phyloP scores from a whole-genome alignment of 148 eudicot genomes.

The Arctostaphylos glauca region DNA sequence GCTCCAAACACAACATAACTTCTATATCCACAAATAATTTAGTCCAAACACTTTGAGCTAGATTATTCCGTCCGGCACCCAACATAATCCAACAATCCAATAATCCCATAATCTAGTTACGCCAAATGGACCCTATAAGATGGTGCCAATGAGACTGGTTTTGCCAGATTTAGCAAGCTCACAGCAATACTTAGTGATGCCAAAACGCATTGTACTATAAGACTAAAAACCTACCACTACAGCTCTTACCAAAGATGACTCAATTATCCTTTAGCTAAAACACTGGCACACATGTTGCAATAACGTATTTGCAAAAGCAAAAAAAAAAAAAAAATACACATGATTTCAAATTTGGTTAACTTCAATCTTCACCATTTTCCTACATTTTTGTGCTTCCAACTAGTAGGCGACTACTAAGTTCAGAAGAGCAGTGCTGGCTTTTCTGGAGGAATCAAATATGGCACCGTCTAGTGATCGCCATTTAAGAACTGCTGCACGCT shows the following conservation, averaged over 20 bases:
- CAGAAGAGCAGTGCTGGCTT: neutral
- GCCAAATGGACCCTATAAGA: too few relatives aligned
- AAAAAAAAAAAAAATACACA: neutral
- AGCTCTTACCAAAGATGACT: neutral
- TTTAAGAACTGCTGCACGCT: neutral
- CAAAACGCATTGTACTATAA: neutral
- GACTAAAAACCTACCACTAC: neutral
- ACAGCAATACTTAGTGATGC: neutral
- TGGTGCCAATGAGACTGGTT: too few relatives aligned
- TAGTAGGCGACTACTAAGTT: neutral
- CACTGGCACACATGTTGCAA: neutral
- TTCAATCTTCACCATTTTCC: neutral
- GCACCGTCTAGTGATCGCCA: neutral
- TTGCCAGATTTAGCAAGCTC: neutral
- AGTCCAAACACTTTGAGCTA: too few relatives aligned
- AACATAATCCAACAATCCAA: too few relatives aligned
- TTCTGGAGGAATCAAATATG: neutral
- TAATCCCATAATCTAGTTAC: too few relatives aligned
- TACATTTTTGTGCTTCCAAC: neutral
- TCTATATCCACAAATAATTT: too few relatives aligned
- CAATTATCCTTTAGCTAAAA: neutral
- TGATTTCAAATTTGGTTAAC: neutral
- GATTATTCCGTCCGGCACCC: too few relatives aligned
- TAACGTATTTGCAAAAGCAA: neutral
- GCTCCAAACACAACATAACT: too few relatives aligned